Evolutionary conservation across 1,139 yeast species (phyloP), one percentile per base, ranked within the genome.

Genomic region (Pichia sp.): DNA sequence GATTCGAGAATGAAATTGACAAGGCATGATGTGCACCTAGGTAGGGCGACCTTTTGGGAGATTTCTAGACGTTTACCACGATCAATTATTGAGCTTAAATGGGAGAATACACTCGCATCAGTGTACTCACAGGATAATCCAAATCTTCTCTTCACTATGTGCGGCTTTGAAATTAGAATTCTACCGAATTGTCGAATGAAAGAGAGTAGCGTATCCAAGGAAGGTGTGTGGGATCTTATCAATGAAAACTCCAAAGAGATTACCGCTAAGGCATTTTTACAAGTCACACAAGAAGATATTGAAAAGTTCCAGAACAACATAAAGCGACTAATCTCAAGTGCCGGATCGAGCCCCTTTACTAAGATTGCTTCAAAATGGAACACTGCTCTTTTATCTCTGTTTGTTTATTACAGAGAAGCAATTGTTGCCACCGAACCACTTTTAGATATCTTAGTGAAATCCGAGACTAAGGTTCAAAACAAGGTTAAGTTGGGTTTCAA

Each of bases 361-460:
- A 91, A 87, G 57, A 84, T 91, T 42, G 96, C 95, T 3, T 80
- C 93, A 27, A 86, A 86, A 53, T 93, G 99, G 99, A 93, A 93
- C 53, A 86, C 96, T 1, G 91, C 96, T 0, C 64, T 93, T 40
- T 74, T 91, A 38, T 74, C 96, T 0, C 63, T 91, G 28, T 88
- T 88, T 50, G 76, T 96, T 0, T 93, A 91, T 53, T 93, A 74
- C 53, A 71, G 98, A 48, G 98, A 93, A 59, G 98, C 98, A 0
- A 86, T 85, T 11, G 78, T 88, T 14, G 70, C 94, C 0, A 87
- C 98, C 0, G 87, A 80, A 34, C 59, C 80, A 5, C 64, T 93
- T 27, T 64, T 93, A 12, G 96, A 88, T 56, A 67, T 78, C 1
- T 64, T 93, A 33, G 98, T 91, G 9, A 85, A 84, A 52, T 77